Conservation (phyloP, 345 rosid genomes). For the Orychophragmus violaceus region DNA sequence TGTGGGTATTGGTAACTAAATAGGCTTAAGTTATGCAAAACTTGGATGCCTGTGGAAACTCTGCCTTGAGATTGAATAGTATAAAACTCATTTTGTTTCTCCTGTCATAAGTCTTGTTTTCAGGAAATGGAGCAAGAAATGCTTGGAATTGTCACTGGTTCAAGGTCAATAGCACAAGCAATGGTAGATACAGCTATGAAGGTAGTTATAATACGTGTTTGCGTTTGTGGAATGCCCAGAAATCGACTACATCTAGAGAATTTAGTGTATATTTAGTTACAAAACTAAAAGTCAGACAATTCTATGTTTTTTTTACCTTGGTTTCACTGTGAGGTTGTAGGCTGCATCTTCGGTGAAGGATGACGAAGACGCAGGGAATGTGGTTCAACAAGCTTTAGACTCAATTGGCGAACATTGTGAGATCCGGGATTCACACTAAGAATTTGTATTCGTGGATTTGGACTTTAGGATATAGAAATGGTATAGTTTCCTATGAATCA, state of each 20-base stretch:
- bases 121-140: conserved; percentile 60
- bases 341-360: conserved; percentile 54
- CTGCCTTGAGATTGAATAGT: background rate
- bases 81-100: background rate
- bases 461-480: too few relatives aligned
- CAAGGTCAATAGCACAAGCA: conserved; percentile 56
- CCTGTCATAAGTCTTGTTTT: conserved; percentile 25
- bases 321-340: conserved; percentile 36
- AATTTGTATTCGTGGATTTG: too few relatives aligned
- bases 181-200: conserved; percentile 87
- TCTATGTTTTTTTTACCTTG: background rate
- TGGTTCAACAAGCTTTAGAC: conserved; percentile 58
- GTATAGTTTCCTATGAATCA: too few relatives aligned
- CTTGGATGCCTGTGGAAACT: background rate
- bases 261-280: background rate
- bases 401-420: conserved; percentile 36
- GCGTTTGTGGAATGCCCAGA: background rate
- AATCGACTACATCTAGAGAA: background rate
- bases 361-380: conserved; percentile 66
- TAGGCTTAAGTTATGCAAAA: background rate
- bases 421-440: too few relatives aligned
- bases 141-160: conserved; percentile 51
- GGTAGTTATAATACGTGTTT: conserved; percentile 35
- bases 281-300: background rate
- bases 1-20: background rate